Conservation (phyloP, 1,284 basidiomycete species). For the Leccinum solheimii region DNA sequence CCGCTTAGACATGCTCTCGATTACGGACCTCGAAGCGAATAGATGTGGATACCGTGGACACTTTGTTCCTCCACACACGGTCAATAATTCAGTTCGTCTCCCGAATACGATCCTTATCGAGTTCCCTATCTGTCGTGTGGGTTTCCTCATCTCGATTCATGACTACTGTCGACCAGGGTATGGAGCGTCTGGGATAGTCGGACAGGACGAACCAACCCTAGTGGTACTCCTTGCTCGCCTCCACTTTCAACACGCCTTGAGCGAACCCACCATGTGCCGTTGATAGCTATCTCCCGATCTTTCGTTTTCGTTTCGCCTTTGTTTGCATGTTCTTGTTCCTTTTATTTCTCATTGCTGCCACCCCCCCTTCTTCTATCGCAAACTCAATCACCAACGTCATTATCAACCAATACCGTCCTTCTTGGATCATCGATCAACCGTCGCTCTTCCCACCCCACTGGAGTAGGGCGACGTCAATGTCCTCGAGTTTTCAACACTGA, state of each 20-base stretch:
- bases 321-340: not conserved
- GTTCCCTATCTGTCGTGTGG: not conserved
- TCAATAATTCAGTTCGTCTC: not conserved
- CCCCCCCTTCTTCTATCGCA: slow-evolving; percentile 2
- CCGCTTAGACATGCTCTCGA: not conserved
- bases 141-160: not conserved
- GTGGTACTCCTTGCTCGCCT: too few relatives aligned
- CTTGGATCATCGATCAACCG: not conserved
- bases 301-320: not conserved
- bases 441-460: not conserved
- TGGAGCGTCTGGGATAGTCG: not conserved
- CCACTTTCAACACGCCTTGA: not conserved
- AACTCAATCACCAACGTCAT: not conserved
- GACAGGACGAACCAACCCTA: not conserved
- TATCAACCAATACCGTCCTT: not conserved
- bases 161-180: not conserved
- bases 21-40: not conserved
- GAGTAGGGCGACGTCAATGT: not conserved
- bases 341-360: not conserved
- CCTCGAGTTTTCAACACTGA: not conserved
- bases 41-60: not conserved
- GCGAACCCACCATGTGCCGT: not conserved
- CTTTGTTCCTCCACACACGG: not conserved
- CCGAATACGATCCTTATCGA: not conserved
- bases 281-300: not conserved